Evolutionary conservation across 1,284 basidiomycete genomes (phyloP).

Genomic region (Golubevia sp.): DNA sequence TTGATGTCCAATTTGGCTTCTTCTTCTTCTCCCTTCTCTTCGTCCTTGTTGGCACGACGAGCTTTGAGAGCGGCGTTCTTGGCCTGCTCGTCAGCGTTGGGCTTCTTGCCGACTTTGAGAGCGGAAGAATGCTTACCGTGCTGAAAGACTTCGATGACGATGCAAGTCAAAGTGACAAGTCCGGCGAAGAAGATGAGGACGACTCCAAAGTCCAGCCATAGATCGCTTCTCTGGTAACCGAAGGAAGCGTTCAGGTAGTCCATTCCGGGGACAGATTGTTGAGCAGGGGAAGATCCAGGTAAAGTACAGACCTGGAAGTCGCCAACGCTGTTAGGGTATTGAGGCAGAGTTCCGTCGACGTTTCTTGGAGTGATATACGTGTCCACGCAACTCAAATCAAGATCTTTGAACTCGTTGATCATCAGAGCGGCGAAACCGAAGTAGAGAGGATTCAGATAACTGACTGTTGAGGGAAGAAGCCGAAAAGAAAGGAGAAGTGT

Average conservation of each 20-base stretch:
- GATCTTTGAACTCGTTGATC: slow-evolving; percentile 44
- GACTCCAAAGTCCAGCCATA: slow-evolving; percentile 43
- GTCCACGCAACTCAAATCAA: slow-evolving; percentile 32
- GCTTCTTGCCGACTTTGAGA: slow-evolving; percentile 22
- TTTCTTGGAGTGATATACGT: slow-evolving; percentile 33
- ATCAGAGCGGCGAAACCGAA: slow-evolving; percentile 45
- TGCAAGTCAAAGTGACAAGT: slow-evolving; percentile 23
- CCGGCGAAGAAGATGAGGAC: slow-evolving; percentile 24
- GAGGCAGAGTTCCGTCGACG: background rate
- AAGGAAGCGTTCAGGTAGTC: slow-evolving; percentile 30
- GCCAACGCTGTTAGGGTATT: slow-evolving; percentile 24
- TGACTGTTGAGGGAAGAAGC: background rate
- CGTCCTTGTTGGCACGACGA: background rate
- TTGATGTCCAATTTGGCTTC: slow-evolving; percentile 36
- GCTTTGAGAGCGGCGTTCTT: slow-evolving; percentile 18
- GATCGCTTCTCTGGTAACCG: slow-evolving; percentile 25
- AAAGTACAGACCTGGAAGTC: slow-evolving; percentile 42
- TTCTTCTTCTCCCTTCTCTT: slow-evolving; percentile 1
- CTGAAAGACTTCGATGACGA: slow-evolving; percentile 22
- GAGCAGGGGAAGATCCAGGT: slow-evolving; percentile 27
- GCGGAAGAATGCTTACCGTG: slow-evolving; percentile 27
- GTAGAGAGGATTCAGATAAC: slow-evolving; percentile 19
- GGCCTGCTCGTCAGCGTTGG: slow-evolving; percentile 17
- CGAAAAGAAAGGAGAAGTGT: background rate
- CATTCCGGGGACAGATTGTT: slow-evolving; percentile 24